Percentiles rank a stretch among this genome's conserved stretches.
Evolutionary conservation across 2,329 filamentous ascomycete species (phyloP).

Genomic region (Aspergillus brunneoviolaceus): DNA sequence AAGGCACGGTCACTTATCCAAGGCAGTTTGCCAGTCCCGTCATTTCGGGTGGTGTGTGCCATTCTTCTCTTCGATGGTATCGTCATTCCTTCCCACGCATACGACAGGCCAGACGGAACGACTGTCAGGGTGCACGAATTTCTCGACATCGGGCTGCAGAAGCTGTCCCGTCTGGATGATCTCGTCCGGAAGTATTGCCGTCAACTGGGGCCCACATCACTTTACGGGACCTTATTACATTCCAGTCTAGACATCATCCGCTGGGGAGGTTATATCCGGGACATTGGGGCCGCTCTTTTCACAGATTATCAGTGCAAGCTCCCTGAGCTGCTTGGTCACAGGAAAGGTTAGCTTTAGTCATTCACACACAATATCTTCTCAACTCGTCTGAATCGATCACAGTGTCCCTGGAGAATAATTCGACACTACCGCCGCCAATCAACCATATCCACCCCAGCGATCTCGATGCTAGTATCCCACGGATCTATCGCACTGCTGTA

Average conservation of each 20-base stretch:
- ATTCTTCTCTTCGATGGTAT: constrained; percentile 25
- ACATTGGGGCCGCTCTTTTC: constrained; percentile 24
- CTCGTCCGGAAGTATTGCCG: constrained; percentile 20
- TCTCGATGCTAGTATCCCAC: too few species aligned
- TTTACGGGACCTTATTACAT: constrained; percentile 19
- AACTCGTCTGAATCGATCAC: background rate
- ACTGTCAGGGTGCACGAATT: constrained; percentile 11
- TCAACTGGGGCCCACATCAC: constrained; percentile 20
- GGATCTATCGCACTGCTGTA: too few species aligned
- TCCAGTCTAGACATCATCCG: constrained; percentile 21
- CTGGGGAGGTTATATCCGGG: constrained; percentile 27
- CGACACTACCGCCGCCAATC: too few species aligned
- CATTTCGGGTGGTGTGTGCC: constrained; percentile 23
- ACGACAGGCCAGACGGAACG: background rate
- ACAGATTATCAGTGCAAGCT: constrained; percentile 17
- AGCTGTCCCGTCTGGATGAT: constrained; percentile 13
- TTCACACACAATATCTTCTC: too few species aligned
- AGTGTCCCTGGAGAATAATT: background rate
- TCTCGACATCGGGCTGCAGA: constrained; percentile 17
- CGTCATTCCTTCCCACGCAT: constrained; percentile 14
- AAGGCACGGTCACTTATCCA: constrained; percentile 14
- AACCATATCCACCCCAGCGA: too few species aligned
- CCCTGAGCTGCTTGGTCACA: constrained; percentile 2
- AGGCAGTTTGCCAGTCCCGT: constrained; percentile 12
- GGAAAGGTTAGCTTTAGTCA: background rate